Evolutionary conservation across 2,329 filamentous ascomycete species (phyloP), one percentile per base, ranked within the genome.

Genomic region (Cladosporium sp.): DNA sequence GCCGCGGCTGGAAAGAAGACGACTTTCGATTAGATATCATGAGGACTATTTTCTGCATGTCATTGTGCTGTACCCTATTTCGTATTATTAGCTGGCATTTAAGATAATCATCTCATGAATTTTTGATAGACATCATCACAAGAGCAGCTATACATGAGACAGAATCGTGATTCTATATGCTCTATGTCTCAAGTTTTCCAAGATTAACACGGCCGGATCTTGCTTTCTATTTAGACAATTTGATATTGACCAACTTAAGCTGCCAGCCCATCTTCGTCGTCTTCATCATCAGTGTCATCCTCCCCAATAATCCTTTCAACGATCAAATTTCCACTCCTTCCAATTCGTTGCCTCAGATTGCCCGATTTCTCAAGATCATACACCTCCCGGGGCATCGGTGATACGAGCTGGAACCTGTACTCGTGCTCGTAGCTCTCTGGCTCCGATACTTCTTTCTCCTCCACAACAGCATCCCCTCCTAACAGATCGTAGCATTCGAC

Each of bases 381-480:
- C 32, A 94, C 89, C 59, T 87, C 83, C 52, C 94, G 80, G 5
- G 94, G 94, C 80, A 99, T 85, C 0, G 91, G 87, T 24, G 88
- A 90, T 2, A 93, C 91, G 44, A 99, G 83, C 57, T 83, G 83
- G 74, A 99, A 99, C n/a, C 76, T 77, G 75, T 94, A 99, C 65
- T 86, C 78, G 71, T 97, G 92, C 63, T 86, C 78, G 70, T 94
- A 97, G 12, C 77, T 83, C 20, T 80, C 76, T 0, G 91, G 90
- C 64, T 84, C 74, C 3, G 74, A 68, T 1, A 72, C 71, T 19
- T 71, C 73, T 32, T 75, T 70, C 15, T 74, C 71, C 20, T 68
- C 72, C 1, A 55, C 22, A 3, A 10, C 34, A 17, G 4, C 40
- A 6, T 37, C 52, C 6, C 47, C 52, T 25, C 32, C 74, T 73